These are phyloP conservation scores for Sporothrix protearum DNA, from an alignment of 2,329 filamentous ascomycete genomes.

Conservation along the genomic window DNA sequence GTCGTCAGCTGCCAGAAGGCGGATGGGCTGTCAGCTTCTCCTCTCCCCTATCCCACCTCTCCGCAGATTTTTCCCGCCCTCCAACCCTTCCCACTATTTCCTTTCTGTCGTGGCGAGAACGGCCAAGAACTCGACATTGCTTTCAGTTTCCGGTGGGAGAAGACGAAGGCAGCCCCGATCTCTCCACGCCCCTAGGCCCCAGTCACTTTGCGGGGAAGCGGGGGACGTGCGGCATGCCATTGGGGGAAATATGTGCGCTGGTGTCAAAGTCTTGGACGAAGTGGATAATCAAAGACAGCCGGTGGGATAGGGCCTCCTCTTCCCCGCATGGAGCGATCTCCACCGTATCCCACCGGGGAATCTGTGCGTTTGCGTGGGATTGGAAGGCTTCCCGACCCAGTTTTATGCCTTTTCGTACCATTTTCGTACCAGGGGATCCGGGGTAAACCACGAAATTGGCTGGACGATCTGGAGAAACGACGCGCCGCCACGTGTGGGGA, in stretches of 20 bases:
- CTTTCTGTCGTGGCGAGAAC: background rate
- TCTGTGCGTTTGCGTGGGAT: background rate
- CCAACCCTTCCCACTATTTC: background rate
- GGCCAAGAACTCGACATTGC: background rate
- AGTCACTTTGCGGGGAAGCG: conserved; percentile 1
- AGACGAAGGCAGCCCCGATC: background rate
- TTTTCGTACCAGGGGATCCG: background rate
- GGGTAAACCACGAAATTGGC: background rate
- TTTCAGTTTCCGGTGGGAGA: background rate
- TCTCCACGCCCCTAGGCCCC: background rate
- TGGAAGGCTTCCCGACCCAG: background rate
- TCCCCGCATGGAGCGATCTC: background rate
- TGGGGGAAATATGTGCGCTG: background rate
- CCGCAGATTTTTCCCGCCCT: background rate
- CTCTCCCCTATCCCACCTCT: background rate
- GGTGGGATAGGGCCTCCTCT: background rate
- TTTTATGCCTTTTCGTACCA: background rate
- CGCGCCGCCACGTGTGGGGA: background rate
- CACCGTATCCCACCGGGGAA: conserved; percentile 4
- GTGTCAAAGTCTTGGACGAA: background rate
- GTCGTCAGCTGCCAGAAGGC: background rate
- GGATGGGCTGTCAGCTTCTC: background rate
- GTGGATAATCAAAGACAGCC: background rate
- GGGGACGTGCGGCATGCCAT: background rate
- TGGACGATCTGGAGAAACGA: background rate